Conservation (phyloP, 2,329 filamentous ascomycete species). For the Madurella fahalii region DNA sequence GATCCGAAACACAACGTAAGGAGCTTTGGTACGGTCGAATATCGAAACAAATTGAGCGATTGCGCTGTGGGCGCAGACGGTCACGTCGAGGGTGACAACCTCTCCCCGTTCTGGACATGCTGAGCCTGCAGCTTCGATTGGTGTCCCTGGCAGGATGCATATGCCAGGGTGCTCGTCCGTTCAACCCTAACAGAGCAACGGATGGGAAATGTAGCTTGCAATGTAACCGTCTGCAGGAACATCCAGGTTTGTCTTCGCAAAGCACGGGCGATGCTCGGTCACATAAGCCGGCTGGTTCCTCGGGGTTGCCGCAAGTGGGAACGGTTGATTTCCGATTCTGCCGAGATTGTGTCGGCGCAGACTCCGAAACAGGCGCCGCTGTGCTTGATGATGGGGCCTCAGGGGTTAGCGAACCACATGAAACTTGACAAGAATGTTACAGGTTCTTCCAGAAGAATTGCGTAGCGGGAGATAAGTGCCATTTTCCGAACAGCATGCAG, state of each 20-base stretch:
- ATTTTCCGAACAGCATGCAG: too few relatives aligned
- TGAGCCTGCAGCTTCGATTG: conserved; percentile 14
- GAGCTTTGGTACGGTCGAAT: background rate
- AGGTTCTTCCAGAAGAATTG: conserved; percentile 29
- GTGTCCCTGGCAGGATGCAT: conserved; percentile 17
- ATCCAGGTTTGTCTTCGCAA: too few relatives aligned
- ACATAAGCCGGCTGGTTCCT: background rate
- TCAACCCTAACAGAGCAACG: background rate
- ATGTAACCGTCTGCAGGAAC: background rate
- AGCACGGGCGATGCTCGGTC: too few relatives aligned
- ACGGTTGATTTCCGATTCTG: conserved; percentile 18
- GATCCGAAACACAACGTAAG: conserved; percentile 3
- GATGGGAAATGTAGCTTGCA: background rate
- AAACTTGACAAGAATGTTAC: conserved; percentile 25
- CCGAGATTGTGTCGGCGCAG: conserved; percentile 12
- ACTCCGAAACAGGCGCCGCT: conserved; percentile 24
- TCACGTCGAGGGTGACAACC: background rate
- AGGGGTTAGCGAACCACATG: conserved; percentile 22
- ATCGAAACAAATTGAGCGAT: background rate
- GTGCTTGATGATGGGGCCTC: conserved; percentile 9
- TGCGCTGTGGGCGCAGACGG: background rate
- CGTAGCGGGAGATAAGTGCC: background rate
- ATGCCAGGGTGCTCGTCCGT: conserved; percentile 2
- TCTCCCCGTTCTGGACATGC: background rate
- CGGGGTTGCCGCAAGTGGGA: conserved; percentile 13